These are phyloP conservation scores for Boechera stricta DNA, from an alignment of 345 rosid genomes.

Conservation along the genomic window DNA sequence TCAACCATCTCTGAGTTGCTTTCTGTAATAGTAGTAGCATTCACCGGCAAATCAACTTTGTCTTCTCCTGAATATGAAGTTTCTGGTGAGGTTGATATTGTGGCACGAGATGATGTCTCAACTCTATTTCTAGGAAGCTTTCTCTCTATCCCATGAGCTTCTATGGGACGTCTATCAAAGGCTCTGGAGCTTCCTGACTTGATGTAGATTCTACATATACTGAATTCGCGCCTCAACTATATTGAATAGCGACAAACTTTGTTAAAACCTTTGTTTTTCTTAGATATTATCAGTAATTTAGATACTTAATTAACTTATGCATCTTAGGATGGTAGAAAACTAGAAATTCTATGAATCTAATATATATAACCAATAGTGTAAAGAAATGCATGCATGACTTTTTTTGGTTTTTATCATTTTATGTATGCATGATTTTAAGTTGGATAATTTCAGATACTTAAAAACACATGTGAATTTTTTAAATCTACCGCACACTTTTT, in stretches of 20 bases:
- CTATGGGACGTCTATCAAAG: constrained; percentile 42
- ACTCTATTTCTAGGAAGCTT: constrained; percentile 19
- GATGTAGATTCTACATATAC: constrained; percentile 44
- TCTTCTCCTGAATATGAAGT: constrained; percentile 29
- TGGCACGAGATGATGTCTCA: constrained; percentile 25
- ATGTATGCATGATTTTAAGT: background rate
- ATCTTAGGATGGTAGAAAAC: background rate
- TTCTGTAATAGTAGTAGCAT: constrained; percentile 27
- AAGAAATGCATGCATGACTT: background rate
- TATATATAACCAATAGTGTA: background rate
- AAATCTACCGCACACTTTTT: background rate
- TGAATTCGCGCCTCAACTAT: constrained; percentile 37
- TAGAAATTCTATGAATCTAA: background rate
- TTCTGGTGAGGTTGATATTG: constrained; percentile 23
- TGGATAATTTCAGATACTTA: background rate
- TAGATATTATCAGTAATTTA: background rate
- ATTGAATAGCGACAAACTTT: background rate
- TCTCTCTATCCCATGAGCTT: constrained; percentile 22
- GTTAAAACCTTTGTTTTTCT: background rate
- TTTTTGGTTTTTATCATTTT: background rate
- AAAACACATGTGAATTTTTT: background rate
- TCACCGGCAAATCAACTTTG: background rate
- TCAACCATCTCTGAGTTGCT: constrained; percentile 32
- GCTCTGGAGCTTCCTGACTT: constrained; percentile 41
- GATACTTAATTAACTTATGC: background rate